phyloP scores from a whole-genome alignment of 176 grass and related monocot genomes.

The Raddia distichophylla region DNA sequence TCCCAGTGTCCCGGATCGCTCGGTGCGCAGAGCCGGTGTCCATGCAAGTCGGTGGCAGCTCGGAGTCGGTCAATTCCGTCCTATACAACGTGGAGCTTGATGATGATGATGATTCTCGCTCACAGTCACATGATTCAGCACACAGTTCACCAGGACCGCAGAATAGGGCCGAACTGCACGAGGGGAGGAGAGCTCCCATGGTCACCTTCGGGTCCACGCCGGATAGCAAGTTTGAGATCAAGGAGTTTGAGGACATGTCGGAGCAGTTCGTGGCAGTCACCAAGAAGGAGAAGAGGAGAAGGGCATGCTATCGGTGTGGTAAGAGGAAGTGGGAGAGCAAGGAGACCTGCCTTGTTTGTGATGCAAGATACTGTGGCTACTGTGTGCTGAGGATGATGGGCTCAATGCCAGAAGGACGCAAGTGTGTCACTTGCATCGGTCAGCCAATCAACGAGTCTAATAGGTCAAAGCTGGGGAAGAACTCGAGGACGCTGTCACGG shows the following conservation, averaged over 20 bases:
- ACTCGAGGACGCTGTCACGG: conserved; percentile 62
- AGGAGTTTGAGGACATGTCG: conserved; percentile 54
- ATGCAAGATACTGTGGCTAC: conserved; percentile 79
- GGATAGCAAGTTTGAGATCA: conserved; percentile 59
- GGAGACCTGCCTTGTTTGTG: conserved; percentile 79
- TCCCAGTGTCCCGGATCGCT: conserved; percentile 78
- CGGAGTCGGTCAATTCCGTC: conserved; percentile 69
- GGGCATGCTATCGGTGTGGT: conserved; percentile 72
- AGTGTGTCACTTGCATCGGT: conserved; percentile 81
- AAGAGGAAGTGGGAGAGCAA: conserved; percentile 97
- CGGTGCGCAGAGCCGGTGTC: conserved; percentile 40
- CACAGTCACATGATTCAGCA: conserved; percentile 55
- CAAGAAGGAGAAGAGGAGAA: conserved; percentile 59
- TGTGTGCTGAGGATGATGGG: conserved; percentile 95
- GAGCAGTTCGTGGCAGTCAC: conserved; percentile 59
- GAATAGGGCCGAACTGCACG: conserved; percentile 32
- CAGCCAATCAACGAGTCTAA: conserved; percentile 81
- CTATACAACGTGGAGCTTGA: conserved; percentile 74
- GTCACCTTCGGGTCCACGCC: conserved; percentile 71
- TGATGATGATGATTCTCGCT: conserved; percentile 52
- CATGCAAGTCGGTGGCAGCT: conserved; percentile 46
- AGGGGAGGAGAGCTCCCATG: conserved; percentile 52
- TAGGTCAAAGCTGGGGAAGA: conserved; percentile 82
- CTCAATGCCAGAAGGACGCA: conserved; percentile 95
- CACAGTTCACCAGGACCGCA: conserved; percentile 50